Conservation (phyloP, 1,284 basidiomycete genomes). For the Microbotryomycetes sp. region DNA sequence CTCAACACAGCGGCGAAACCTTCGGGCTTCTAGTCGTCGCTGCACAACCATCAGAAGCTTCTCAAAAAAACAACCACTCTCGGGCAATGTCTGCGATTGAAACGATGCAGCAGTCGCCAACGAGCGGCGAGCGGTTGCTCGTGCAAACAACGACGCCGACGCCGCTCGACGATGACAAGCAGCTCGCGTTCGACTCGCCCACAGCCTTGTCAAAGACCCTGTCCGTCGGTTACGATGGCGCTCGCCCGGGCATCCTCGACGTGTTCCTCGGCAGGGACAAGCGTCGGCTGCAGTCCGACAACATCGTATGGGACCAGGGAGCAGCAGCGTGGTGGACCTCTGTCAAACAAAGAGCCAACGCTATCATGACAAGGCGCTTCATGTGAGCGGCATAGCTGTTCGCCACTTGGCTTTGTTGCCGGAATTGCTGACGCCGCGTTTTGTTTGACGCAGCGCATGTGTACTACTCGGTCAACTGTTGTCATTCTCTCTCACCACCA, state of each 20-base stretch:
- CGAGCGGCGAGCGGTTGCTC: too few species aligned
- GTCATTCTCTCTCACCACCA: conserved; percentile 75
- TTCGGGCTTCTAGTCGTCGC: neutral
- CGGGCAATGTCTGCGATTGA: too few species aligned
- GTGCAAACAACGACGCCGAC: too few species aligned
- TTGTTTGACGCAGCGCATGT: conserved; percentile 7
- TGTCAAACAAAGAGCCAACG: conserved; percentile 54
- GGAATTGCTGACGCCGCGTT: neutral
- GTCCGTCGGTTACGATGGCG: neutral
- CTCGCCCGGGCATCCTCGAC: conserved; percentile 3
- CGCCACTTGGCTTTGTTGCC: conserved; percentile 19
- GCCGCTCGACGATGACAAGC: neutral
- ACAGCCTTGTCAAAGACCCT: neutral
- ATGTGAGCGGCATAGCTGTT: conserved; percentile 47
- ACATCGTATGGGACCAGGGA: conserved; percentile 10
- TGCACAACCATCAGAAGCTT: neutral
- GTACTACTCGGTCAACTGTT: conserved; percentile 62
- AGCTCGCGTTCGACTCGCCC: neutral
- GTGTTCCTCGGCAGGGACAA: conserved; percentile 11
- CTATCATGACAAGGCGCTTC: conserved; percentile 66
- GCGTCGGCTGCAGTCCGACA: conserved; percentile 1
- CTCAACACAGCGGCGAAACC: neutral
- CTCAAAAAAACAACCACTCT: too few species aligned
- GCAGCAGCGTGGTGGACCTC: conserved; percentile 49
- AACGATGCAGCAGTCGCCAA: too few species aligned